Evolutionary conservation across 345 rosid species (phyloP), one percentile per base, ranked within the genome.

Genomic region (Salix viminalis): DNA sequence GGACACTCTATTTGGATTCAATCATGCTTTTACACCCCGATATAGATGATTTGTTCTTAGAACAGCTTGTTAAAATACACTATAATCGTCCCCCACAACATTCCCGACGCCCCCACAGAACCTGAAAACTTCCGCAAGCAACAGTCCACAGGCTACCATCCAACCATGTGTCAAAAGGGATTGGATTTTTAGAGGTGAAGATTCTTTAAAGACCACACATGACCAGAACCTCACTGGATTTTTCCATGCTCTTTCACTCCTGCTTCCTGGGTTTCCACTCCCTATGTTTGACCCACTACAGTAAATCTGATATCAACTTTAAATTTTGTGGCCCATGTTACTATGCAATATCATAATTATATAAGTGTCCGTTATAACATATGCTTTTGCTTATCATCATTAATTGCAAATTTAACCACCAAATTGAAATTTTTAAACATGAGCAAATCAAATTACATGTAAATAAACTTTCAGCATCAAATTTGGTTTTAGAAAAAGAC

Each of bases 41-140:
- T 42, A 50, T 9, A 50, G 58, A 50, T 1, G n/a, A 66, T 21
- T 65, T 34, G 8, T 32, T 65, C 2, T 8, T 18, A 30, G 37
- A 9, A 65, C 37, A 65, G 36, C 9, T 13, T 58, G 36, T 75
- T 46, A 50, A 79, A 71, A 75, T 21, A 79, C 6, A 60, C 24
- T 1, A 7, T 19, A 58, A 46, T 36, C 65, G 77, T 77, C 80
- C 79, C 72, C 79, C 82, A 66, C 79, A 62, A 79, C 83, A 84
- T 84, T 84, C 84, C 37, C 1, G 14, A 42, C 44, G 83, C 58
- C 23, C 83, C 87, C 83, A 79, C 80, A 2, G 37, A 13, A 23
- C 79, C 50, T 79, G 69, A 64, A 71, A 71, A 74, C 79, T 67
- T 83, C 72, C 77, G 72, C 32, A 37, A 48, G 28, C 73, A 74